Conservation (phyloP, 768 basidiomycete genomes). For the Porphyrellus cyaneotinctus region DNA sequence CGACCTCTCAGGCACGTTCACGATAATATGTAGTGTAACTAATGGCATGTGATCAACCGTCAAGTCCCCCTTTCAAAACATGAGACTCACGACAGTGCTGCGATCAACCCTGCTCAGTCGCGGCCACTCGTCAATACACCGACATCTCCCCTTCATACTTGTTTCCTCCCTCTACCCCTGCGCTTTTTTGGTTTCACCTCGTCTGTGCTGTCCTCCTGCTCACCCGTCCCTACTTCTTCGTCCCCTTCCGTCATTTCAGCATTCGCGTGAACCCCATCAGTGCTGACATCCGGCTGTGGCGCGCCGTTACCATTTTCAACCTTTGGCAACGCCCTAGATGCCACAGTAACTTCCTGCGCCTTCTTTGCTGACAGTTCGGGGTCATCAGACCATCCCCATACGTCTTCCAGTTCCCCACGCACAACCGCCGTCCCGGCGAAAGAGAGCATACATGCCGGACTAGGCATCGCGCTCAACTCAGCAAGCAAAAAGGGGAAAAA, state of each 20-base stretch:
- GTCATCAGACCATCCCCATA: conserved; percentile 72
- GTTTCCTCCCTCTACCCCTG: conserved; percentile 20
- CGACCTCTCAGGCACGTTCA: conserved; percentile 10
- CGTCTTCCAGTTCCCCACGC: conserved; percentile 65
- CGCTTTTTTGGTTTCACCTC: conserved; percentile 15
- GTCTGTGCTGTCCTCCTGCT: not conserved
- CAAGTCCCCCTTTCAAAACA: conserved; percentile 2
- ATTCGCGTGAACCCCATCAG: conserved; percentile 12
- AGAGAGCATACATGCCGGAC: conserved; percentile 74
- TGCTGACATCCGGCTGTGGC: conserved; percentile 15
- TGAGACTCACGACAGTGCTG: not conserved
- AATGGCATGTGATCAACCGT: conserved; percentile 11
- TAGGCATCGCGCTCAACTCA: conserved; percentile 23
- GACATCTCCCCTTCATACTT: not conserved
- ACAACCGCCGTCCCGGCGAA: conserved; percentile 55
- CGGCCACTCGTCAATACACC: conserved; percentile 7
- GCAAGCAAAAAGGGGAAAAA: not conserved
- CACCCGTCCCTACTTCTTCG: conserved; percentile 6
- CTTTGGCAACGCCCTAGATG: conserved; percentile 10
- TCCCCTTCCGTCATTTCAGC: conserved; percentile 7
- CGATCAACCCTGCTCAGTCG: conserved; percentile 10
- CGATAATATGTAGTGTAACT: conserved; percentile 13
- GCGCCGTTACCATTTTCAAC: conserved; percentile 16
- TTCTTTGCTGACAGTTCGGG: conserved; percentile 28
- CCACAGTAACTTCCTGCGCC: conserved; percentile 10